Evolutionary conservation across 768 basidiomycete genomes (phyloP), one percentile per base, ranked within the genome.

Genomic region (Boletus patriciae): DNA sequence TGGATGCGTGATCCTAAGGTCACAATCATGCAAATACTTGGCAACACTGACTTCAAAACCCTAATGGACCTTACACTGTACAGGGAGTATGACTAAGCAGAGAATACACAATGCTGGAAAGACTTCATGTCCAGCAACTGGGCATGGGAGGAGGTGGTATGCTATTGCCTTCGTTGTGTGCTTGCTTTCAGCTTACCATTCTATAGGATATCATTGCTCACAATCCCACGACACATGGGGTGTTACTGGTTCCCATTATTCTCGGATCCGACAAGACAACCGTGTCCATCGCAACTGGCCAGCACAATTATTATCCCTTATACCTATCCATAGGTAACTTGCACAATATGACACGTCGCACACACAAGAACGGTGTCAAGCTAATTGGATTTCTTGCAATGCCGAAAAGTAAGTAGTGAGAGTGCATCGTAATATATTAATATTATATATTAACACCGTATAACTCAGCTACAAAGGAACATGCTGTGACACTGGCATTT

Each of bases 141-240:
- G 55, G 57, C 51, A 31, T 58, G 52, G 57, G 4, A 43, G 0
- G 15, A 58, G 4, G 57, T 10, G 2, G 57, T 53, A 48, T n/a
- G 69, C 9, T 4, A 3, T 23, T 4, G 10, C n/a, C 12, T 33
- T n/a, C 6, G 11, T 46, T 5, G n/a, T 46, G 2, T 21, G 12
- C 21, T 6, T 15, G 10, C 29, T 6, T 18, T 18, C 27, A 27
- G 27, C 27, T 27, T 3, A 27, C 4, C 4, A 4, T 15, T 45
- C 12, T 11, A 3, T 13, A 42, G 50, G 43, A 52, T 6, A 27
- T 9, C 5, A 44, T 52, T 27, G 18, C 51, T 21, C 16, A 19
- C 6, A 33, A 52, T 12, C 42, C 41, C 1, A 6, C 9, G 3
- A 52, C 42, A 12, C 15, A 42, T 10, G 46, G 50, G 0, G 19